Percentiles rank a stretch among this genome's conserved stretches.
These are phyloP conservation scores for Xanthoparmelia taractica DNA, from an alignment of 495 filamentous ascomycete species.

Conservation along the genomic window DNA sequence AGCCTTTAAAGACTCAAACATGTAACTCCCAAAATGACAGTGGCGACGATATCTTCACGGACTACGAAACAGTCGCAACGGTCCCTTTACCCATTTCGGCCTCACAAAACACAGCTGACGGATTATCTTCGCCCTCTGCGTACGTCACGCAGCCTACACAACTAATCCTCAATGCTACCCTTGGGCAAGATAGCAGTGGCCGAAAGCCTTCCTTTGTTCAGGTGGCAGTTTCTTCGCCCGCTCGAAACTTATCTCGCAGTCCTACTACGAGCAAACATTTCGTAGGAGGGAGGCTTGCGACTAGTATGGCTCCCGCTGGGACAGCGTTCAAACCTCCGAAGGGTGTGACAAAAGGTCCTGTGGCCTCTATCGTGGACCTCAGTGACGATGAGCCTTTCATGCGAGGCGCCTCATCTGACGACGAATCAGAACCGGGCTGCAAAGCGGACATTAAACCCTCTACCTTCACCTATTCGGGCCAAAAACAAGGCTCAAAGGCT, in stretches of 20 bases:
- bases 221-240: conserved; percentile 76
- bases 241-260: conserved; percentile 40
- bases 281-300: conserved; percentile 43
- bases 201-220: conserved; percentile 53
- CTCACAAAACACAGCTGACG: conserved; percentile 29
- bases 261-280: conserved; percentile 33
- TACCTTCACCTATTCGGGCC: conserved; percentile 42
- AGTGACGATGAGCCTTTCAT: conserved; percentile 52
- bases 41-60: conserved; percentile 48
- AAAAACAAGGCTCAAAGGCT: conserved; percentile 35
- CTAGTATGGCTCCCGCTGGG: conserved; percentile 67
- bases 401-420: conserved; percentile 49
- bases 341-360: conserved; percentile 25
- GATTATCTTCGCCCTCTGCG: conserved; percentile 30
- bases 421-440: conserved; percentile 40
- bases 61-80: conserved; percentile 54
- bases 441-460: conserved; percentile 65
- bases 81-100: conserved; percentile 39
- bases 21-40: conserved; percentile 44
- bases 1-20: conserved; percentile 30
- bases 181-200: conserved; percentile 23
- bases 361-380: conserved; percentile 36
- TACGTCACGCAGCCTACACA: conserved; percentile 66
- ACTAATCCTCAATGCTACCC: conserved; percentile 41
- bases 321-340: conserved; percentile 59